Conservation (phyloP, 1,139 yeast species). For the Geotrichum candidum region DNA sequence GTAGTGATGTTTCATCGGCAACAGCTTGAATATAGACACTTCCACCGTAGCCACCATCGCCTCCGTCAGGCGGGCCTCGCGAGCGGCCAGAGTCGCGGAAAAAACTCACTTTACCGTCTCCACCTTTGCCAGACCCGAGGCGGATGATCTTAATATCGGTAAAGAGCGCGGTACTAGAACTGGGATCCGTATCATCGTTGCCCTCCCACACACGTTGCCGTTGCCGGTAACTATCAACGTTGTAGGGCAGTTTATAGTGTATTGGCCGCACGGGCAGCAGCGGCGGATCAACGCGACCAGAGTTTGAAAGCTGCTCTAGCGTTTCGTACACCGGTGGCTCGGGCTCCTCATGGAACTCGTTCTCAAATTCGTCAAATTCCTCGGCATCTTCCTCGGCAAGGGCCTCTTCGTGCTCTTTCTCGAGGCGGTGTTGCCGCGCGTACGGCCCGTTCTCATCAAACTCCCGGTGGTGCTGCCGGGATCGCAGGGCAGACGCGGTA, state of each 20-base stretch:
- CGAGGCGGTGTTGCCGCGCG: not conserved
- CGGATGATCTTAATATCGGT: constrained; percentile 64
- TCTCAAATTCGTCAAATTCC: not conserved
- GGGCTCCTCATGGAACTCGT: not conserved
- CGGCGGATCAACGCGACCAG: constrained; percentile 19
- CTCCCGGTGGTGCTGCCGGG: constrained; percentile 15
- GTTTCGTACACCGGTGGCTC: not conserved
- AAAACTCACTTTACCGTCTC: constrained; percentile 82
- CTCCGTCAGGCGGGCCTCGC: constrained; percentile 95
- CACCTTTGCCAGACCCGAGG: constrained; percentile 78
- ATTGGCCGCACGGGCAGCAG: constrained; percentile 18
- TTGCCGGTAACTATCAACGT: constrained; percentile 26
- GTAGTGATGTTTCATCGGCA: constrained; percentile 62
- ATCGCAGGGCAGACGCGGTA: not conserved
- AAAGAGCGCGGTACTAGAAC: constrained; percentile 27
- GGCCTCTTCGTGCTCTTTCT: not conserved
- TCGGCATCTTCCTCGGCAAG: not conserved
- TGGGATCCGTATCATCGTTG: constrained; percentile 8
- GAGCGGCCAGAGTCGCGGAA: constrained; percentile 79
- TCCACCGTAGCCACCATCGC: constrained; percentile 96
- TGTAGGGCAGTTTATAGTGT: constrained; percentile 28
- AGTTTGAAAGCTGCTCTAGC: constrained; percentile 7
- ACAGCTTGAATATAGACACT: constrained; percentile 76
- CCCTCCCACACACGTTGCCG: constrained; percentile 24
- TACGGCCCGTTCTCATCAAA: constrained; percentile 14